These are phyloP conservation scores for Puccinellia tenuiflora DNA, from an alignment of 176 grass and related monocot species.

Conservation along the genomic window DNA sequence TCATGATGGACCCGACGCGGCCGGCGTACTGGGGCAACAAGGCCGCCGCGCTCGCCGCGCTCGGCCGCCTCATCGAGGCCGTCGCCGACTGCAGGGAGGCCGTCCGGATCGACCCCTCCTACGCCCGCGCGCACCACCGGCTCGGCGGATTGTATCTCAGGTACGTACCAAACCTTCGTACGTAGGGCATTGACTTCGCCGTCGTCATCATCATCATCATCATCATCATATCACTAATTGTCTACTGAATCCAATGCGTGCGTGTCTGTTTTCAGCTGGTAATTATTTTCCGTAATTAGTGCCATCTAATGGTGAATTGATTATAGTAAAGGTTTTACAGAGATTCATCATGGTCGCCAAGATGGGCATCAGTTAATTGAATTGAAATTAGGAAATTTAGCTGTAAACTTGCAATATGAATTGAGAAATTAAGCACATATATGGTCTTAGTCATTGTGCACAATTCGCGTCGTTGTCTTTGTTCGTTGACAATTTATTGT, in stretches of 20 bases:
- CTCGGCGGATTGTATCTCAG: conserved; percentile 79
- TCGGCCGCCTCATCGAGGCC: conserved; percentile 66
- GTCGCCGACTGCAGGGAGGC: conserved; percentile 81
- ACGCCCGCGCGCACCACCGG: conserved; percentile 64
- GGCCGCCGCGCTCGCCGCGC: conserved; percentile 67
- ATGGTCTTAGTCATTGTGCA: neutral
- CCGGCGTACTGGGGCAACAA: conserved; percentile 84
- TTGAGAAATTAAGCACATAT: neutral
- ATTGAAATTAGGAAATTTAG: neutral
- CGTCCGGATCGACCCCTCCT: conserved; percentile 62
- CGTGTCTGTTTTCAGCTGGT: neutral
- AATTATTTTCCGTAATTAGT: neutral
- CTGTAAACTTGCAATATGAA: neutral
- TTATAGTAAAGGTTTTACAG: neutral
- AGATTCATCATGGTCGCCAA: neutral
- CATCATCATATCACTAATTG: no score
- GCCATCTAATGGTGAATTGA: neutral
- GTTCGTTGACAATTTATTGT: neutral
- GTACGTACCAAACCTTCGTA: conserved; percentile 20
- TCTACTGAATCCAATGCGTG: neutral
- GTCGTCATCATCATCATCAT: neutral
- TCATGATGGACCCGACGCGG: conserved; percentile 54
- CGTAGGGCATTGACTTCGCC: neutral
- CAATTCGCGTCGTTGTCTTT: neutral
- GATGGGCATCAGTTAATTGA: neutral